Percentiles rank a stretch among this genome's conserved stretches.
These are phyloP conservation scores for Pleochaeta shiraiana DNA, from an alignment of 2,329 filamentous ascomycete species.

Conservation along the genomic window DNA sequence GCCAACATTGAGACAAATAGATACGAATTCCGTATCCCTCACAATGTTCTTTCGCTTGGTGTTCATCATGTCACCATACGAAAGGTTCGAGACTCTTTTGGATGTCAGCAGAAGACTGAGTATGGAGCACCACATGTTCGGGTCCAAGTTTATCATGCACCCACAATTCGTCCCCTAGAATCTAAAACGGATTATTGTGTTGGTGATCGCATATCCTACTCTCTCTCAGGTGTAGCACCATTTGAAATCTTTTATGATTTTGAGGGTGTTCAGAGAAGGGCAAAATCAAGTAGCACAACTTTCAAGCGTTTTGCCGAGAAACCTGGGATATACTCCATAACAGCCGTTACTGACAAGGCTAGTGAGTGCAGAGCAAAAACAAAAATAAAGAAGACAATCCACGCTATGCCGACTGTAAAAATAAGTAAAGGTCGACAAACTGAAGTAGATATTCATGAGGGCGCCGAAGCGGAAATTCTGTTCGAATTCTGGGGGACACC, in stretches of 20 bases:
- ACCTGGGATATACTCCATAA: conserved; percentile 74
- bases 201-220: conserved; percentile 83
- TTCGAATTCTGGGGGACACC: conserved; percentile 94
- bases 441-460: conserved; percentile 88
- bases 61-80: conserved; percentile 75
- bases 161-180: conserved; percentile 74
- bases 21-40: conserved; percentile 67
- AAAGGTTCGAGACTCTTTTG: conserved; percentile 68
- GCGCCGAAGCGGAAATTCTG: conserved; percentile 75
- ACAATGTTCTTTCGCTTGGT: conserved; percentile 67
- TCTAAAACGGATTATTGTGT: conserved; percentile 79
- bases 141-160: conserved; percentile 82
- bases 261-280: conserved; percentile 54
- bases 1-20: conserved; percentile 53
- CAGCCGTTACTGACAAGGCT: conserved; percentile 65
- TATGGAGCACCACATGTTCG: conserved; percentile 55
- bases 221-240: conserved; percentile 70
- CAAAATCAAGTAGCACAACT: conserved; percentile 53
- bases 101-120: conserved; percentile 63
- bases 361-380: conserved; percentile 70
- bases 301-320: conserved; percentile 90
- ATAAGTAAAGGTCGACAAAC: conserved; percentile 67
- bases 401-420: conserved; percentile 76
- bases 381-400: conserved; percentile 62
- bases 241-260: conserved; percentile 92